phyloP scores from a whole-genome alignment of 306 rosid genomes.

The Glycine latifolia region DNA sequence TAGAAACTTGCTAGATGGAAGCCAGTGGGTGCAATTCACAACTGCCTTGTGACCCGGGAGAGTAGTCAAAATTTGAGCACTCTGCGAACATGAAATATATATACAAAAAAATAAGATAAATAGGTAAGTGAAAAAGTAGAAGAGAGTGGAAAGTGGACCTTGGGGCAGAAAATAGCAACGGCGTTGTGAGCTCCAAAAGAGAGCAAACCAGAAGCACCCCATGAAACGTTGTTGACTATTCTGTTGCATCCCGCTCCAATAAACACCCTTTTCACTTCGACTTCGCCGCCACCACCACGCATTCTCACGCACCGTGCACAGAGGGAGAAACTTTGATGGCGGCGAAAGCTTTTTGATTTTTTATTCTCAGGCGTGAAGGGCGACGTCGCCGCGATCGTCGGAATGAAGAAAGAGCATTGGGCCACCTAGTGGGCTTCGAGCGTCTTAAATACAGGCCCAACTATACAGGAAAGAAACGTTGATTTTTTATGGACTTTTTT shows the following conservation, averaged over 20 bases:
- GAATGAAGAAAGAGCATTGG: constrained; percentile 27
- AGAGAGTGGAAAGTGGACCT: constrained; percentile 55
- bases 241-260: constrained; percentile 96
- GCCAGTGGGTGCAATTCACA: constrained; percentile 97
- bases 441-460: too few relatives aligned
- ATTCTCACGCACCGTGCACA: constrained; percentile 23
- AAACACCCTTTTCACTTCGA: constrained; percentile 69
- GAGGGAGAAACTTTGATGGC: constrained; percentile 5
- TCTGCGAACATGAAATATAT: constrained; percentile 48
- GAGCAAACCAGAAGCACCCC: constrained; percentile 89
- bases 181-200: constrained; percentile 95
- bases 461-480: too few relatives aligned
- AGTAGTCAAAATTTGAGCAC: constrained; percentile 89
- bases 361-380: constrained; percentile 44
- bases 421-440: not conserved
- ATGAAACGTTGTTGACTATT: constrained; percentile 86
- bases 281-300: constrained; percentile 40
- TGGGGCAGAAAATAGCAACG: constrained; percentile 83
- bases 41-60: constrained; percentile 87
- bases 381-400: not conserved
- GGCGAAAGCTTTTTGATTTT: constrained; percentile 38
- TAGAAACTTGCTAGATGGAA: constrained; percentile 73
- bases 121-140: not conserved
- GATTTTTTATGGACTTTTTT: too few relatives aligned
- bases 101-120: not conserved